phyloP scores from a whole-genome alignment of 441 rosid species.

The Populus hybrid region DNA sequence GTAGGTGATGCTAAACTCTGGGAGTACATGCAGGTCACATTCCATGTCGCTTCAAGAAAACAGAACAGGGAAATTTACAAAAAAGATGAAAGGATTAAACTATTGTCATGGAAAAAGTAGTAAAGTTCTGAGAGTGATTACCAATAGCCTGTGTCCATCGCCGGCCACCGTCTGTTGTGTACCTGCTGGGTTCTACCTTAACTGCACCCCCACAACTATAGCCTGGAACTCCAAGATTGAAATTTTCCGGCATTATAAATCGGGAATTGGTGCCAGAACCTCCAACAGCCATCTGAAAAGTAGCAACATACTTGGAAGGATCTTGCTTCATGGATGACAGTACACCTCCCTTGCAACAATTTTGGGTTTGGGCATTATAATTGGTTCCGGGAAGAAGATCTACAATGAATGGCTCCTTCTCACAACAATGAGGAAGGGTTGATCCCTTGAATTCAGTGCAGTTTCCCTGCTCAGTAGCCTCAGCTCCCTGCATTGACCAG shows the following conservation, averaged over 20 bases:
- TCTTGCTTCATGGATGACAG: slow-evolving; percentile 64
- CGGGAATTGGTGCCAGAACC: background rate
- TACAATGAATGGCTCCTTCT: slow-evolving; percentile 51
- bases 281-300: slow-evolving; percentile 46
- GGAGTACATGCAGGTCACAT: slow-evolving; percentile 71
- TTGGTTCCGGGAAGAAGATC: slow-evolving; percentile 75
- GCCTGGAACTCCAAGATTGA: slow-evolving; percentile 58
- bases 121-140: slow-evolving; percentile 15
- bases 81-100: background rate
- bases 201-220: slow-evolving; percentile 51
- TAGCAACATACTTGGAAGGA: slow-evolving; percentile 31
- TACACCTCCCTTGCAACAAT: slow-evolving; percentile 79
- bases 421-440: slow-evolving; percentile 68
- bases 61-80: background rate
- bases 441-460: slow-evolving; percentile 46
- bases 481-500: slow-evolving; percentile 74
- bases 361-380: slow-evolving; percentile 41
- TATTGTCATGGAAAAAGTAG: background rate
- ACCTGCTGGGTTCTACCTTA: slow-evolving; percentile 46
- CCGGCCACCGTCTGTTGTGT: slow-evolving; percentile 45
- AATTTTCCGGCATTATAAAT: slow-evolving; percentile 50
- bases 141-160: slow-evolving; percentile 80
- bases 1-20: slow-evolving; percentile 49
- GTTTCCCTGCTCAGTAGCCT: slow-evolving; percentile 82
- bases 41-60: slow-evolving; percentile 57